Evolutionary conservation across 192 early-diverging fungal genomes (phyloP), one percentile per base, ranked within the genome.

Genomic region (Coemansia sp.): DNA sequence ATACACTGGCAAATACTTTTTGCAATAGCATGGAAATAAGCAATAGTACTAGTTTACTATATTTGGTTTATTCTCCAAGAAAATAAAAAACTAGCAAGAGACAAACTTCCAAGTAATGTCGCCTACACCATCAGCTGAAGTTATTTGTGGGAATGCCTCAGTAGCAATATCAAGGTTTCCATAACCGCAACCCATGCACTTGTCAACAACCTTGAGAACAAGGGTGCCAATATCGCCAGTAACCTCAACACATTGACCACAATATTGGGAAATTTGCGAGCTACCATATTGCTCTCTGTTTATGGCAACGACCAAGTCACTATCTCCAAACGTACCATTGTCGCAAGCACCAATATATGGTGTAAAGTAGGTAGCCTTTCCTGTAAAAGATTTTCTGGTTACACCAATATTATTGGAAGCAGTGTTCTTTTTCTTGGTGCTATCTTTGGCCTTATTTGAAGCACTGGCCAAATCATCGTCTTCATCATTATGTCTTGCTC

Each of bases 191-290:
- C 51, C 65, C 8, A 67, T 68, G 25, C 85, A 87, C 18, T 67
- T 82, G 55, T 86, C 85, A 18, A 83, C 74, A 19, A 85, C 74
- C 46, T 61, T 84, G 27, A 81, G 84, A 20, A 58, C 64, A 25
- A 84, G 71, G 2, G 72, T 20, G 16, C 74, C 83, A 23, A 72
- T 75, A 4, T 77, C 81, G 28, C 82, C 82, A 18, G 62, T 67
- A 10, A 84, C 75, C 13, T 39, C 64, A 14, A 67, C 75, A 51
- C 68, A 65, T 27, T 55, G 61, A 19, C 82, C 82, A 64, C 85
- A 86, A 29, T 64, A 60, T 23, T 51, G 28, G 8, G 83, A 75
- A 10, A 68, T 74, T 0, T 61, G 62, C 48, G 79, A 68, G 0
- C 65, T 58, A 54, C 65, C 66, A 60, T 80, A 83, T 62, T 85